Evolutionary conservation across 495 filamentous ascomycete genomes (phyloP).

Genomic region (Penicillium taxi): DNA sequence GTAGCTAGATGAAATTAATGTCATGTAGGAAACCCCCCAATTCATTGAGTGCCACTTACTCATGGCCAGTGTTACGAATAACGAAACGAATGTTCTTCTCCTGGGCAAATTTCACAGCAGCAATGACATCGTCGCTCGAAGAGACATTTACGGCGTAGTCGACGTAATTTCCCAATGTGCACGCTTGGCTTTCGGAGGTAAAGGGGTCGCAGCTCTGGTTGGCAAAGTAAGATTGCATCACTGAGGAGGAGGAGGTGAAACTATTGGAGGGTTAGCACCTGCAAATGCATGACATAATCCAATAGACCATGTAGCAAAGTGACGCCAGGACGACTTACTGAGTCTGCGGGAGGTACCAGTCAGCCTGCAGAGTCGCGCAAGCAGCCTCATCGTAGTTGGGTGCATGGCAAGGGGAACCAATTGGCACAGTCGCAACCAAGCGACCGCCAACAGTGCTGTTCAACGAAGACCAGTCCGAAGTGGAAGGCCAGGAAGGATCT

Average conservation of each 20-base stretch:
- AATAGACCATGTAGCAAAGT: too few relatives aligned
- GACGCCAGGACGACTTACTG: slow-evolving; percentile 15
- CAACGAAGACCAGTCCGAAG: slow-evolving; percentile 27
- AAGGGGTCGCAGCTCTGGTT: slow-evolving; percentile 53
- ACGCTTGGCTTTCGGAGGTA: slow-evolving; percentile 33
- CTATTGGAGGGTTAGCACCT: slow-evolving; percentile 11
- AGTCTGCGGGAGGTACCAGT: slow-evolving; percentile 18
- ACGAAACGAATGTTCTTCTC: slow-evolving; percentile 54
- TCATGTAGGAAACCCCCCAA: too few relatives aligned
- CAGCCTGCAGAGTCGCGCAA: slow-evolving; percentile 19
- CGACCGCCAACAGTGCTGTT: slow-evolving; percentile 33
- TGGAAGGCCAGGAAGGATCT: slow-evolving; percentile 37
- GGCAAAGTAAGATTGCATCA: slow-evolving; percentile 38
- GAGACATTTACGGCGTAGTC: slow-evolving; percentile 44
- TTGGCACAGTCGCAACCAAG: slow-evolving; percentile 35
- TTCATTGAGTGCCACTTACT: too few relatives aligned
- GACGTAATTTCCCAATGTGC: slow-evolving; percentile 51
- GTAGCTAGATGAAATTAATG: too few relatives aligned
- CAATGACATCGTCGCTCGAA: slow-evolving; percentile 24
- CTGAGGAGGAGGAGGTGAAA: slow-evolving; percentile 29
- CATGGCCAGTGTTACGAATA: slow-evolving; percentile 57
- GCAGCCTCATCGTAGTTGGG: slow-evolving; percentile 24
- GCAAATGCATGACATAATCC: too few relatives aligned
- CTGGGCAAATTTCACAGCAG: slow-evolving; percentile 44
- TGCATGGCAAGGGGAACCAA: slow-evolving; percentile 38